These are phyloP conservation scores for Licmophora abbreviata DNA, from an alignment of 108 stramenopile genomes.

Conservation along the genomic window DNA sequence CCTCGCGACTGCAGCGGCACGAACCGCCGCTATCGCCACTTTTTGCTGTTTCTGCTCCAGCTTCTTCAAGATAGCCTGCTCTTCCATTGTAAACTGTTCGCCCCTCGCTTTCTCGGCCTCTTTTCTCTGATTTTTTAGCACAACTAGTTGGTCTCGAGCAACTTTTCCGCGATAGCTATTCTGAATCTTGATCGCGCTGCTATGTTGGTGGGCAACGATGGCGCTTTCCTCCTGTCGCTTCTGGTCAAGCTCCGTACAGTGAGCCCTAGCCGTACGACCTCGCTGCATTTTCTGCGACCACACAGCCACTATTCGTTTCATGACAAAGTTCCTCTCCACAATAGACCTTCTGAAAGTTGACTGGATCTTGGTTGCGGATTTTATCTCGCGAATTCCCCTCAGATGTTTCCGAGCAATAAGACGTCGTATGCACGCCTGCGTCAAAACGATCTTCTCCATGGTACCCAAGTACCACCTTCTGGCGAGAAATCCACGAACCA, in stretches of 20 bases:
- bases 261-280: not conserved
- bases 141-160: not conserved
- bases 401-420: slow-evolving; percentile 4
- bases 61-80: not conserved
- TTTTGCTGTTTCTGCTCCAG: too few relatives aligned
- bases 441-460: not conserved
- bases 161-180: not conserved
- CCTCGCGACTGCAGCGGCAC: slow-evolving; percentile 2
- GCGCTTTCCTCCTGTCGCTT: not conserved
- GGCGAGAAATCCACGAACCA: slow-evolving; percentile 14
- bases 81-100: not conserved
- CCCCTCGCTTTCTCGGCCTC: not conserved
- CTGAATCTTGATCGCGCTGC: not conserved
- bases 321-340: not conserved
- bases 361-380: not conserved
- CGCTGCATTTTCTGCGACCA: not conserved
- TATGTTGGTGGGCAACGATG: not conserved
- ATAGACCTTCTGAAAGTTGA: not conserved
- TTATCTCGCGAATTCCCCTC: not conserved
- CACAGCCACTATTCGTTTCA: not conserved
- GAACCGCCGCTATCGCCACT: not conserved
- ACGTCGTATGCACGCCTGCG: slow-evolving; percentile 2
- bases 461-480: not conserved
- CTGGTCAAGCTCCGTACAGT: not conserved
- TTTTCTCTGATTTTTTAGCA: not conserved